phyloP scores from a whole-genome alignment of 306 rosid genomes.

The Gillenia trifoliata region DNA sequence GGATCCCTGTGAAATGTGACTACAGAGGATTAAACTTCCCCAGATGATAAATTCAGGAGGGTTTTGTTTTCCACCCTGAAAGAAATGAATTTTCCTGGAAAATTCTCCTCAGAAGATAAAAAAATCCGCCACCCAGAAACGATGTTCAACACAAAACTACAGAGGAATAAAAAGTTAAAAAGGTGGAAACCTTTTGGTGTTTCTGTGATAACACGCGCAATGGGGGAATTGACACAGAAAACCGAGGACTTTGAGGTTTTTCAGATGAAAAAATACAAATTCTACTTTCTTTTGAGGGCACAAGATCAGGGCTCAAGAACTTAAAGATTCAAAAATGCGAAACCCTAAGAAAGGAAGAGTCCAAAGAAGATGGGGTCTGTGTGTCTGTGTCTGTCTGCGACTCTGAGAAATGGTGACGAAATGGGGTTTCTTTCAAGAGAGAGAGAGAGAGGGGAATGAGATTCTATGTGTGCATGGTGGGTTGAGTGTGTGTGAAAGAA shows the following conservation, averaged over 20 bases:
- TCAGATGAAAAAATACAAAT: background rate
- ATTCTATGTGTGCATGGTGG: conserved; percentile 62
- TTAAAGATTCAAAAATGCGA: conserved; percentile 3
- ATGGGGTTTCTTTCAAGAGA: conserved; percentile 23
- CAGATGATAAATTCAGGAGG: background rate
- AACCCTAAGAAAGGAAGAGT: conserved; percentile 29
- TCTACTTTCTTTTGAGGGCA: background rate
- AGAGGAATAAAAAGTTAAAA: conserved; percentile 11
- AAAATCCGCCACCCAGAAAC: conserved; percentile 14
- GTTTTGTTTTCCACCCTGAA: background rate
- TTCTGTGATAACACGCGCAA: background rate
- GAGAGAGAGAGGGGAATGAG: conserved; percentile 7
- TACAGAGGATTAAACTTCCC: background rate
- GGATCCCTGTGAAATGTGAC: background rate
- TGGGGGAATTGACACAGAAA: conserved; percentile 11
- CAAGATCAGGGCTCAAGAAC: conserved; percentile 28
- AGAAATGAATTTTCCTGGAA: background rate
- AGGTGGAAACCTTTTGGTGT: conserved; percentile 14
- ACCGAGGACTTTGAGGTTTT: conserved; percentile 1
- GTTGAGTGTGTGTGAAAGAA: conserved; percentile 23
- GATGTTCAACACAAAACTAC: conserved; percentile 19
- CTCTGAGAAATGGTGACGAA: conserved; percentile 21
- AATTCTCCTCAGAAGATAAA: background rate
- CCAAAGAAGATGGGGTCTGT: conserved; percentile 30
- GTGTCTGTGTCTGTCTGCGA: conserved; percentile 8